Conservation (phyloP, 306 rosid genomes). For the Cucumis melo region DNA sequence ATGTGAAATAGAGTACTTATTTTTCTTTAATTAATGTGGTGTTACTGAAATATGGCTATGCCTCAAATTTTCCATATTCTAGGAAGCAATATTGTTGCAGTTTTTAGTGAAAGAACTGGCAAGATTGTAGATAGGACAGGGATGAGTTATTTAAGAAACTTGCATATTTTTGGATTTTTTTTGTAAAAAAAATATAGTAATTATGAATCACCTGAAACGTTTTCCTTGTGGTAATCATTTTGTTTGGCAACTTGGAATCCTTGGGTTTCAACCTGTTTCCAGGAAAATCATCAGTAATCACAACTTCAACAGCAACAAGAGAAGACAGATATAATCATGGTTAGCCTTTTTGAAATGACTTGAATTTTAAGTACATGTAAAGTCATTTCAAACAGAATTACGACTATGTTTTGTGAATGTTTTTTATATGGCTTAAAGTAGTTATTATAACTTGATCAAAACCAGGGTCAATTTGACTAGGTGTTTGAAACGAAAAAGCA, state of each 20-base stretch:
- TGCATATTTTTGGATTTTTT: not conserved
- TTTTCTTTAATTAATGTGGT: not conserved
- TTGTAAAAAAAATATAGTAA: not conserved
- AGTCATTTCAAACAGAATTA: not conserved
- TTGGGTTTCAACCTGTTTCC: not conserved
- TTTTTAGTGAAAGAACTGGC: not conserved
- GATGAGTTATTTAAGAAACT: not conserved
- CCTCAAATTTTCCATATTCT: not conserved
- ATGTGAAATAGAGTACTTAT: not conserved
- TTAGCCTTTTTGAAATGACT: not conserved
- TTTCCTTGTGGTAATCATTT: not conserved
- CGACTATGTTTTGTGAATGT: not conserved
- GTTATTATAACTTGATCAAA: not conserved
- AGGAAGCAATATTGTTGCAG: not conserved
- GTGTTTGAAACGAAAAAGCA: no score
- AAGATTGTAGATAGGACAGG: not conserved
- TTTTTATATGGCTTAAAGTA: not conserved
- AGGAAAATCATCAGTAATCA: not conserved
- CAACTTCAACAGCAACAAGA: not conserved
- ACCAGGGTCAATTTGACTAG: no score
- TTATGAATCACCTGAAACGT: not conserved
- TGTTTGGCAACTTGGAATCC: not conserved
- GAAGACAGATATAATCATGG: not conserved
- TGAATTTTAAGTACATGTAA: no score
- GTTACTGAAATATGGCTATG: not conserved